Percentiles rank a stretch among this genome's conserved stretches.
phyloP scores from a whole-genome alignment of 768 basidiomycete species.

The Boletus subparvulus region DNA sequence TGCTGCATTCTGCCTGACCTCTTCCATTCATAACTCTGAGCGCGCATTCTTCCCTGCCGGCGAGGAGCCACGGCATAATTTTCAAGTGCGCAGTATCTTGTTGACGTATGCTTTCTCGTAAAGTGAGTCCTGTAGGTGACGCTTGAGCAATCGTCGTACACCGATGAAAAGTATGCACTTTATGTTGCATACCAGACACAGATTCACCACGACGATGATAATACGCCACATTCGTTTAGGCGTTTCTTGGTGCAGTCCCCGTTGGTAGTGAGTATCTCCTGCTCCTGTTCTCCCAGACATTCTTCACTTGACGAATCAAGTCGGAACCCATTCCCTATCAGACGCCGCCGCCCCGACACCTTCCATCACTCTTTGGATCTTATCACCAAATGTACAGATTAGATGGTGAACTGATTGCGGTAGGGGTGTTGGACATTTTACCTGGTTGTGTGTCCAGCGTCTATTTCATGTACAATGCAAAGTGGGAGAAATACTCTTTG shows the following conservation, averaged over 20 bases:
- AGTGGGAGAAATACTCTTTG: constrained; percentile 66
- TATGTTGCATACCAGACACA: constrained; percentile 74
- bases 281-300: not conserved
- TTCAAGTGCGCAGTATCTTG: constrained; percentile 47
- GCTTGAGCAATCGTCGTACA: constrained; percentile 74
- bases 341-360: constrained; percentile 45
- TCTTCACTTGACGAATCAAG: constrained; percentile 36
- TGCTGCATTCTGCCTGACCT: constrained; percentile 40
- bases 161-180: constrained; percentile 77
- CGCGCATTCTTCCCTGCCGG: constrained; percentile 27
- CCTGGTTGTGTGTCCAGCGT: constrained; percentile 80
- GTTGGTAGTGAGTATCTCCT: constrained; percentile 51
- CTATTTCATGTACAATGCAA: constrained; percentile 86
- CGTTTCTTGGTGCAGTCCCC: constrained; percentile 82
- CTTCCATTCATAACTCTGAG: constrained; percentile 61
- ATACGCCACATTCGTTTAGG: constrained; percentile 52
- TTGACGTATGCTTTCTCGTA: not conserved
- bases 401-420: constrained; percentile 77
- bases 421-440: constrained; percentile 88
- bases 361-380: constrained; percentile 84
- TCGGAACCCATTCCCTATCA: constrained; percentile 59
- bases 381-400: constrained; percentile 88
- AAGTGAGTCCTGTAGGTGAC: constrained; percentile 48
- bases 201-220: constrained; percentile 70
- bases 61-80: constrained; percentile 46